phyloP scores from a whole-genome alignment of 2,329 filamentous ascomycete species.

The Tolypocladium cylindrosporum region DNA sequence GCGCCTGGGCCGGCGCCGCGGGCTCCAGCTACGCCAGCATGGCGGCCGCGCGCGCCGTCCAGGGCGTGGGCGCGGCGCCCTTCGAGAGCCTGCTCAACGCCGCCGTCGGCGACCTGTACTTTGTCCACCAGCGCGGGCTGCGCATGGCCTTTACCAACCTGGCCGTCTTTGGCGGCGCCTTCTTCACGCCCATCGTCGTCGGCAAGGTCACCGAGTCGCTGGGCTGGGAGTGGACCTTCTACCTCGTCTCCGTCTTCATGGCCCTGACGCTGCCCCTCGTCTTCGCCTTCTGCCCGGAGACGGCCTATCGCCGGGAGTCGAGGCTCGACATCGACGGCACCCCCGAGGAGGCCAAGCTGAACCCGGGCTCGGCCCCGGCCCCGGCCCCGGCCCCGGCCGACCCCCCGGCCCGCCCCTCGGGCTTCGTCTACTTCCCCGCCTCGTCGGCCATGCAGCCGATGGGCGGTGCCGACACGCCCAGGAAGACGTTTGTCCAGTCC shows the following conservation, averaged over 20 bases:
- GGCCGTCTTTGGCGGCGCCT: slow-evolving; percentile 45
- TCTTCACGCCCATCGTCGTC: slow-evolving; percentile 76
- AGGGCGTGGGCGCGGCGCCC: slow-evolving; percentile 77
- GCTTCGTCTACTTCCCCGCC: slow-evolving; percentile 21
- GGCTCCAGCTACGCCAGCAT: slow-evolving; percentile 61
- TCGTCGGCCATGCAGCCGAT: slow-evolving; percentile 23
- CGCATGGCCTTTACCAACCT: slow-evolving; percentile 73
- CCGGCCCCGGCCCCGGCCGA: neutral
- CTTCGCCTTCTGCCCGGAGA: slow-evolving; percentile 76
- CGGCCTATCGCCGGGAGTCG: slow-evolving; percentile 59
- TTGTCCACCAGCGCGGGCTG: slow-evolving; percentile 72
- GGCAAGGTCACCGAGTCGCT: slow-evolving; percentile 71
- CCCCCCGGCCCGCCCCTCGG: slow-evolving; percentile 4
- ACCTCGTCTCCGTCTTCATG: slow-evolving; percentile 77
- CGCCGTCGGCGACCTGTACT: slow-evolving; percentile 81
- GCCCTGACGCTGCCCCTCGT: slow-evolving; percentile 60
- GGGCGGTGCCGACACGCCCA: slow-evolving; percentile 25
- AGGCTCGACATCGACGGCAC: slow-evolving; percentile 47
- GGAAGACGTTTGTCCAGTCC: slow-evolving; percentile 50
- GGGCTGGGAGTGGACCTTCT: slow-evolving; percentile 83
- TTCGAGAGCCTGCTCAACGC: slow-evolving; percentile 89
- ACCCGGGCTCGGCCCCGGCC: neutral
- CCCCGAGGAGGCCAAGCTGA: slow-evolving; percentile 20
- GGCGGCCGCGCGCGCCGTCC: slow-evolving; percentile 69
- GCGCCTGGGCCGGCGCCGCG: slow-evolving; percentile 67